Conservation (phyloP, 495 filamentous ascomycete genomes). For the Trichocladium antarcticum region DNA sequence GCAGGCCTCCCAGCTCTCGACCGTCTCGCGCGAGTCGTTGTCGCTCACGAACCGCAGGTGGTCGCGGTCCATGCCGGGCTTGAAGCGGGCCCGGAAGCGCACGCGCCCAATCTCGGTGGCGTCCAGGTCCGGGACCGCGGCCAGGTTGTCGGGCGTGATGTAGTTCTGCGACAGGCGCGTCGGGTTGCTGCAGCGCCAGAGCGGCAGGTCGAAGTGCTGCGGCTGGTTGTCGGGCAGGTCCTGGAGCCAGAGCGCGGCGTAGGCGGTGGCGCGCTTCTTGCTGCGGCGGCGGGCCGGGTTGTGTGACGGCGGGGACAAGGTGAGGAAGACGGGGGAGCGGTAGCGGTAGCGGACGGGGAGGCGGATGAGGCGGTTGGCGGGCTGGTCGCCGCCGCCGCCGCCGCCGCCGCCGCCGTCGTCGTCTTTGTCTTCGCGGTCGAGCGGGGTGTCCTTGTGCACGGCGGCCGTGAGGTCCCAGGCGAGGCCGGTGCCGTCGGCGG, state of each 20-base stretch:
- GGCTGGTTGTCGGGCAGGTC: constrained; percentile 71
- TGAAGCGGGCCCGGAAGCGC: constrained; percentile 68
- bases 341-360: constrained; percentile 85
- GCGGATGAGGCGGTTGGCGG: constrained; percentile 16
- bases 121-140: constrained; percentile 55
- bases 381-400: background rate
- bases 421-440: background rate
- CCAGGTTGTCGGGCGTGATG: constrained; percentile 61
- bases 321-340: constrained; percentile 76
- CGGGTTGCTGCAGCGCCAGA: constrained; percentile 68
- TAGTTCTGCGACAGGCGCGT: constrained; percentile 80
- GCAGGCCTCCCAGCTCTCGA: constrained; percentile 89
- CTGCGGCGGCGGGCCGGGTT: constrained; percentile 51
- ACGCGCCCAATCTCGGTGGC: constrained; percentile 65
- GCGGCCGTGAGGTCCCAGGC: constrained; percentile 50
- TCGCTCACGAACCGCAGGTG: constrained; percentile 74
- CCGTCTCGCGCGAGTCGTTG: constrained; percentile 83
- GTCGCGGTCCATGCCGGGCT: constrained; percentile 81
- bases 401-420: background rate
- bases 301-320: constrained; percentile 50
- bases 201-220: constrained; percentile 65
- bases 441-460: background rate
- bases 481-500: constrained; percentile 48
- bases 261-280: constrained; percentile 55
- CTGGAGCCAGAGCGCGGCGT: constrained; percentile 76